These are phyloP conservation scores for Termitomyces titanicus DNA, from an alignment of 768 basidiomycete species.

Conservation along the genomic window DNA sequence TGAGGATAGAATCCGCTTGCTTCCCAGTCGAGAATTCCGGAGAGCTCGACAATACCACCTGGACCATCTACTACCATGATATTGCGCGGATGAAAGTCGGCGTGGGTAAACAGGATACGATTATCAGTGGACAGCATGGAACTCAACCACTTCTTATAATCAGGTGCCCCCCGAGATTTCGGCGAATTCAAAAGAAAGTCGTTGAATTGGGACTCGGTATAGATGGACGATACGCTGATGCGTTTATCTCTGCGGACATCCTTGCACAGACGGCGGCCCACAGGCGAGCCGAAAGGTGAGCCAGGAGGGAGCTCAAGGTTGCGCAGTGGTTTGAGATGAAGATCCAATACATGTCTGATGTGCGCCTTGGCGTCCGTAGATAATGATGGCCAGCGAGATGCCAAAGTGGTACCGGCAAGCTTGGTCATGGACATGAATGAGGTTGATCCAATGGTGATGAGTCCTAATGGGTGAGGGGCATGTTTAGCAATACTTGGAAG, in stretches of 20 bases:
- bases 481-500: not conserved
- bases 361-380: not conserved
- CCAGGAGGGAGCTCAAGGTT: not conserved
- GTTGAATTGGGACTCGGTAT: slow-evolving; percentile 8
- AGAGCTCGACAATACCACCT: slow-evolving; percentile 14
- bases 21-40: slow-evolving; percentile 29
- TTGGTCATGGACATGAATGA: slow-evolving; percentile 4
- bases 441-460: not conserved
- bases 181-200: slow-evolving; percentile 4
- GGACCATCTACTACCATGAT: slow-evolving; percentile 23
- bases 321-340: not conserved
- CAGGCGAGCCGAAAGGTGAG: not conserved
- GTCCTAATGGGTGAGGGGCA: not conserved
- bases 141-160: not conserved
- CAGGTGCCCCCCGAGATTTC: not conserved
- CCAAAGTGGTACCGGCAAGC: not conserved
- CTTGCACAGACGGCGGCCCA: not conserved
- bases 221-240: not conserved
- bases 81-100: slow-evolving; percentile 36
- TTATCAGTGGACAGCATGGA: slow-evolving; percentile 8
- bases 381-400: not conserved
- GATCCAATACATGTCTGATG: not conserved
- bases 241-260: not conserved
- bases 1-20: slow-evolving; percentile 25
- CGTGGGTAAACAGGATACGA: slow-evolving; percentile 28